phyloP scores from a whole-genome alignment of 495 filamentous ascomycete species.

The Penicillium ochrochloron region DNA sequence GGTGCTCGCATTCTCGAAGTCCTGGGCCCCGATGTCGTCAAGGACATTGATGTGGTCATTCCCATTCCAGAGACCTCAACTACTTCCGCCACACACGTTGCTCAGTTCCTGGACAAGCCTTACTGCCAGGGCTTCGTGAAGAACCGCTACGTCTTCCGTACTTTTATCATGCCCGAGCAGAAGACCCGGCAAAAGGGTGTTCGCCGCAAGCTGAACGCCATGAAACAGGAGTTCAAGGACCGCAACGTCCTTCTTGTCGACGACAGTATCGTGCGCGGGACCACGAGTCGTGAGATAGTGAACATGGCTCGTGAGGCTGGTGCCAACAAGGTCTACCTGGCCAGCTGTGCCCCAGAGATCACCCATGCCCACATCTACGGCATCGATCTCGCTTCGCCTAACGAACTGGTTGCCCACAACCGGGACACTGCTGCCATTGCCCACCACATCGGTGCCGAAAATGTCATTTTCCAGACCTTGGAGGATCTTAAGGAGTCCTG shows the following conservation, averaged over 20 bases:
- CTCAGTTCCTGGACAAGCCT: conserved; percentile 75
- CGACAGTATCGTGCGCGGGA: conserved; percentile 93
- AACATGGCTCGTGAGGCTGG: conserved; percentile 91
- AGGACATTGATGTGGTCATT: conserved; percentile 89
- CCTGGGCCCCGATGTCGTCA: conserved; percentile 74
- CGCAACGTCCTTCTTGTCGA: conserved; percentile 87
- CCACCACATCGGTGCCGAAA: conserved; percentile 85
- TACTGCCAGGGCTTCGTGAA: conserved; percentile 89
- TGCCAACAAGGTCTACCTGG: conserved; percentile 89
- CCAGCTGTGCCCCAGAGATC: conserved; percentile 85
- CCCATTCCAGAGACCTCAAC: conserved; percentile 88
- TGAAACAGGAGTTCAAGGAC: conserved; percentile 83
- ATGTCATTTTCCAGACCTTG: conserved; percentile 88
- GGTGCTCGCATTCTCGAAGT: conserved; percentile 76
- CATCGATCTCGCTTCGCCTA: conserved; percentile 84
- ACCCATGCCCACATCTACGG: conserved; percentile 82
- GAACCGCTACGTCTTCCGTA: conserved; percentile 95
- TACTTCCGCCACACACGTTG: conserved; percentile 80
- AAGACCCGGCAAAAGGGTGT: conserved; percentile 73
- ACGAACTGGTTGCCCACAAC: conserved; percentile 84
- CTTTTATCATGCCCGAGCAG: conserved; percentile 94
- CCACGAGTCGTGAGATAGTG: conserved; percentile 89
- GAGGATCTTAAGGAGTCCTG: conserved; percentile 82
- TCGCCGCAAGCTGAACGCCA: conserved; percentile 70
- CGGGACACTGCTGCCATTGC: conserved; percentile 71